These are phyloP conservation scores for Leucocoprinus birnbaumii DNA, from an alignment of 768 basidiomycete genomes.

Conservation along the genomic window DNA sequence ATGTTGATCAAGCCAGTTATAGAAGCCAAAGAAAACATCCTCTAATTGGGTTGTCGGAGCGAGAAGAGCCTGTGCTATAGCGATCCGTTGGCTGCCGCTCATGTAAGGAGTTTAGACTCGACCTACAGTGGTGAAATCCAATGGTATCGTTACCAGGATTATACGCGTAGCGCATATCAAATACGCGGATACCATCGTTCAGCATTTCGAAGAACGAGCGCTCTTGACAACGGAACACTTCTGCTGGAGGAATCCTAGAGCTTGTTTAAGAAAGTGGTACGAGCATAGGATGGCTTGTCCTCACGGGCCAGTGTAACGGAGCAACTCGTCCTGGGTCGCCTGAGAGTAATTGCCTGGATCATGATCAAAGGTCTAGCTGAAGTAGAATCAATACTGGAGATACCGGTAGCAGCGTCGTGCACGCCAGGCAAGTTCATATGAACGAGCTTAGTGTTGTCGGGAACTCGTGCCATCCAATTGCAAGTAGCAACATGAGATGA, in stretches of 20 bases:
- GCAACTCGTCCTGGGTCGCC: conserved; percentile 35
- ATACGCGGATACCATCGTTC: conserved; percentile 48
- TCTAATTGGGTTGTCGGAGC: conserved; percentile 42
- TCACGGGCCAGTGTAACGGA: conserved; percentile 42
- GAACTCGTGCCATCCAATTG: conserved; percentile 44
- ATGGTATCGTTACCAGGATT: conserved; percentile 50
- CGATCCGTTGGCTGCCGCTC: too few relatives aligned
- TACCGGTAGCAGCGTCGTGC: conserved; percentile 47
- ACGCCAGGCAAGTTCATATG: conserved; percentile 53
- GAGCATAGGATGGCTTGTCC: conserved; percentile 11
- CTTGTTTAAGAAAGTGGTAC: not conserved
- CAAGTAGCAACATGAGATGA: conserved; percentile 30
- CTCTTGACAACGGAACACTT: conserved; percentile 40
- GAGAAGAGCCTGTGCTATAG: conserved; percentile 40
- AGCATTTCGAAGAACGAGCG: conserved; percentile 42
- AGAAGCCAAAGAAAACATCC: conserved; percentile 50
- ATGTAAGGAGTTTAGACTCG: not conserved
- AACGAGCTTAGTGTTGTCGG: conserved; percentile 39
- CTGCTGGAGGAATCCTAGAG: conserved; percentile 30
- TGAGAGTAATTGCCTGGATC: conserved; percentile 41
- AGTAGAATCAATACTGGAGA: conserved; percentile 1
- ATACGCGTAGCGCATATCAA: conserved; percentile 45
- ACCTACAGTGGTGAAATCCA: conserved; percentile 45
- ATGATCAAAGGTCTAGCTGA: not conserved
- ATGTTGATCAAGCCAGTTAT: conserved; percentile 49